Evolutionary conservation across 1,139 yeast genomes (phyloP), one percentile per base, ranked within the genome.

Genomic region (Blastobotrys indianensis): DNA sequence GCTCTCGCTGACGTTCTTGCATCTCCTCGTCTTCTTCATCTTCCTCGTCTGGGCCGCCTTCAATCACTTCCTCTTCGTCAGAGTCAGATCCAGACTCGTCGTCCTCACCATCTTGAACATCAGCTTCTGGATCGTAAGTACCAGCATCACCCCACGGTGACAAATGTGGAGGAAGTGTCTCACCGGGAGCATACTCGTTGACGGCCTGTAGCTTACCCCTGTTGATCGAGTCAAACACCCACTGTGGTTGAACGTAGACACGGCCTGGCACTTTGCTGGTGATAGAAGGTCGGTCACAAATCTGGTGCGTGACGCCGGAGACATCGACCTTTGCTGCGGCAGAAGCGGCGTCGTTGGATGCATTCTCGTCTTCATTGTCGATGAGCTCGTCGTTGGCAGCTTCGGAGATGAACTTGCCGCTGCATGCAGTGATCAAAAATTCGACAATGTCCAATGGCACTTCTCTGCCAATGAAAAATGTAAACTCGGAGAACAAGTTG

Each of bases 71-170:
- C 6, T 62, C 77, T 4, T 65, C 79, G 5, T 69, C 81, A 17
- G 66, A 80, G 23, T 67, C 85, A 10, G 64, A 79, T 4, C 64
- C 79, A 25, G 61, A 75, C 10, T 60, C 75, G 9, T 63, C 75
- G 12, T 56, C 75, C 4, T 56, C 71, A 7, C 56, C 70, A 25
- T 54, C 71, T 17, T 50, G 67, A 28, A 61, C 70, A 30, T 56
- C 66, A 20, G 79, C 84, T 48, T 75, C 80, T 56, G 98, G 98
- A 67, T 90, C 80, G 67, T 92, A 92, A 45, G 82, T 85, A 58
- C 85, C 87, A 47, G 90, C 79, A 69, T 92, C 97, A 56, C 97
- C 97, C 97, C 98, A 92, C 72, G 99, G 99, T 47, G 95, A 85
- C 62, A 94, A 75, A 68, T 92, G 98, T 37, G 98, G 97, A 40